Conservation (phyloP, 78 protist species). For the slime mould (Dictyostelium discoideum) region dicty_2.7 NC_007088.5:6514501-6515000, state of each 20-base stretch:
- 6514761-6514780: conserved; percentile 27
- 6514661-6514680: conserved; percentile 19
- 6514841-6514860: neutral
- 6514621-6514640: conserved; percentile 19
- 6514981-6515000: neutral
- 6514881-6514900: conserved; percentile 26
- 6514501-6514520: too few relatives aligned
- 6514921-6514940: conserved; percentile 21
- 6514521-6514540: neutral
- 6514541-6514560: neutral
- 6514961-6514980: conserved; percentile 46
- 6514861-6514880: neutral
- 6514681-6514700: conserved; percentile 44
- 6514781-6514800: conserved; percentile 54
- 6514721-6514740: conserved; percentile 5
- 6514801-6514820: neutral
- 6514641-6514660: conserved; percentile 9
- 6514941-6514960: conserved; percentile 65
- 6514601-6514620: neutral
- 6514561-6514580: neutral
- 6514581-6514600: conserved; percentile 29
- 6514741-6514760: conserved; percentile 29
- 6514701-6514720: conserved; percentile 62
- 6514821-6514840: too few relatives aligned
- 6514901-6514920: conserved; percentile 48